phyloP scores from a whole-genome alignment of 352 stramenopile genomes.

The Phytophthora podocarpi region DNA sequence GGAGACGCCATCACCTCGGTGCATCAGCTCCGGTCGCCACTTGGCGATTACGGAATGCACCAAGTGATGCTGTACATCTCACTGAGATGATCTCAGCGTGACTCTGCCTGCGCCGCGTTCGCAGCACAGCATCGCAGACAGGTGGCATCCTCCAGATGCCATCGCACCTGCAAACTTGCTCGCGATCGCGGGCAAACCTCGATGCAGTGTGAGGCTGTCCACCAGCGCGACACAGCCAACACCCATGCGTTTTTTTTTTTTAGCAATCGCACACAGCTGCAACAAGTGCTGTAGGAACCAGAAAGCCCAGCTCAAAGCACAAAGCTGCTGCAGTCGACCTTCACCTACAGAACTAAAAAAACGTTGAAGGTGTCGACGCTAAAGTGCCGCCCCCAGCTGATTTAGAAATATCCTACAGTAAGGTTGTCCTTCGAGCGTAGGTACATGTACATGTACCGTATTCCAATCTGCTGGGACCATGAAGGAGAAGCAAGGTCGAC shows the following conservation, averaged over 20 bases:
- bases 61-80: too few species aligned
- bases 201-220: conserved; percentile 2
- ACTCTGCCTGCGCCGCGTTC: too few species aligned
- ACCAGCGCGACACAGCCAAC: conserved; percentile 7
- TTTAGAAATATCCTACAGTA: too few species aligned
- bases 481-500: conserved; percentile 24
- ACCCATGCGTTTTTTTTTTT: conserved; percentile 12
- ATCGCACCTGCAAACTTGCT: neutral
- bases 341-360: neutral
- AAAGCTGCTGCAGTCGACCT: neutral
- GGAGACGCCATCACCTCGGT: neutral
- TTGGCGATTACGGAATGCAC: neutral
- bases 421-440: too few species aligned
- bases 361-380: conserved; percentile 21
- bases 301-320: neutral
- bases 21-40: neutral
- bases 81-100: too few species aligned
- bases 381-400: too few species aligned
- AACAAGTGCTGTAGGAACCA: conserved; percentile 2
- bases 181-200: neutral
- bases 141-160: conserved; percentile 20
- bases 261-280: conserved; percentile 9
- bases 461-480: conserved; percentile 22
- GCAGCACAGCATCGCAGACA: neutral
- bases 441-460: too few species aligned